Conservation (phyloP, 495 filamentous ascomycete genomes). For the Xylaria bambusicola region DNA sequence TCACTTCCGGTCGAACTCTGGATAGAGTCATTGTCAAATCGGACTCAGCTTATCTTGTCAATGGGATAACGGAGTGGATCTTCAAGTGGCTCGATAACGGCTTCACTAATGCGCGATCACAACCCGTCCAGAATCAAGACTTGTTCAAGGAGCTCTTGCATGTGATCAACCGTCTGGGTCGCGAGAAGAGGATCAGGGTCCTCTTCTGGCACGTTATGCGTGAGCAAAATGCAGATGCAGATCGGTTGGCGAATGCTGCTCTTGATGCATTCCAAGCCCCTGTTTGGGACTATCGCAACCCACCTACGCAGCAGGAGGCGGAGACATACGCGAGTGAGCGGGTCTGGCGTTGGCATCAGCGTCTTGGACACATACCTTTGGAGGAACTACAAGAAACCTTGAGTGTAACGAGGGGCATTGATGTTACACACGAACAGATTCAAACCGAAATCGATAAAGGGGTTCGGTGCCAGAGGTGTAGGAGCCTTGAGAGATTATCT, state of each 20-base stretch:
- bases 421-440: not conserved
- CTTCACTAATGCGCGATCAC: not conserved
- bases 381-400: not conserved
- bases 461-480: not conserved
- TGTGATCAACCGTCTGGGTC: not conserved
- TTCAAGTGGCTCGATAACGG: not conserved
- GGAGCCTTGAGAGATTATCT: not conserved
- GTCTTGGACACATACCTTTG: not conserved
- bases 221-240: not conserved
- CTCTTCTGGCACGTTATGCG: not conserved
- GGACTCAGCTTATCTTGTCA: not conserved
- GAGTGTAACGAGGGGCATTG: not conserved
- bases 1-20: not conserved
- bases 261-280: not conserved
- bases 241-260: not conserved
- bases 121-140: not conserved
- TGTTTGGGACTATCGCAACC: not conserved
- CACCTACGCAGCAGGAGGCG: not conserved
- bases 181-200: not conserved
- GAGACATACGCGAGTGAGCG: not conserved
- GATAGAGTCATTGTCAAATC: not conserved
- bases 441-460: not conserved
- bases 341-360: not conserved
- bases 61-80: not conserved
- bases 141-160: not conserved